A percentile compares a stretch with the other conserved stretches of the same genome.
These are phyloP conservation scores for Choanephora cucurbitarum DNA, from an alignment of 371 early-diverging fungal species.

Conservation along the genomic window DNA sequence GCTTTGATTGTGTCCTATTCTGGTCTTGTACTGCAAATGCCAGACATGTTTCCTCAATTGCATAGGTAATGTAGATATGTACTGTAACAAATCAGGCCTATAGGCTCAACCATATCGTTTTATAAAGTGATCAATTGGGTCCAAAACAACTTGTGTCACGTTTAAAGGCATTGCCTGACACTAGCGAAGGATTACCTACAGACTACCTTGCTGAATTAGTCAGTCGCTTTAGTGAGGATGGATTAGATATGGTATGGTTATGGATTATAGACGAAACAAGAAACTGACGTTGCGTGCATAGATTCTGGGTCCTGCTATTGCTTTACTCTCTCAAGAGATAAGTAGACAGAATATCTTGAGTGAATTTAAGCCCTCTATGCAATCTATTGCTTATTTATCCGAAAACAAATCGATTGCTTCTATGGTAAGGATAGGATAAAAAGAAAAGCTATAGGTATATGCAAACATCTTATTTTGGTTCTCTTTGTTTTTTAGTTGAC, in stretches of 20 bases:
- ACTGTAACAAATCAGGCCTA: too few species aligned
- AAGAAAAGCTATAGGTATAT: too few species aligned
- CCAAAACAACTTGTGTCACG: slow-evolving; percentile 50
- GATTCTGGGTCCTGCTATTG: slow-evolving; percentile 57
- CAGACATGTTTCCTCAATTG: slow-evolving; percentile 87
- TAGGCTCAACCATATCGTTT: too few species aligned
- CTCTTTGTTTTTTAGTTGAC: slow-evolving; percentile 51
- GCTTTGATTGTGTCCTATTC: slow-evolving; percentile 79
- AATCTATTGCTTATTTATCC: slow-evolving; percentile 46
- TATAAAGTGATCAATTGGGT: slow-evolving; percentile 36
- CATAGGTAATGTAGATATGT: slow-evolving; percentile 59
- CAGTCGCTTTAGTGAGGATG: slow-evolving; percentile 60
- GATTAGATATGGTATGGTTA: slow-evolving; percentile 54
- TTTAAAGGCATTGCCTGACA: slow-evolving; percentile 52
- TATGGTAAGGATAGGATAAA: slow-evolving; percentile 50
- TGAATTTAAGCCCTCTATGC: slow-evolving; percentile 58
- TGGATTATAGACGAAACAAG: not conserved
- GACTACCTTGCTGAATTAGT: slow-evolving; percentile 56
- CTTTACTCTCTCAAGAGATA: slow-evolving; percentile 45
- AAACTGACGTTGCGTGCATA: slow-evolving; percentile 7
- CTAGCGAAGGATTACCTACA: slow-evolving; percentile 45
- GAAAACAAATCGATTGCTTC: slow-evolving; percentile 59
- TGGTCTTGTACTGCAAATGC: slow-evolving; percentile 81
- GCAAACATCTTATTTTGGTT: too few species aligned
- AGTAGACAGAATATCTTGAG: slow-evolving; percentile 50